Evolutionary conservation across 1,284 basidiomycete genomes (phyloP).

Genomic region (Stereum hirsutum): DNA sequence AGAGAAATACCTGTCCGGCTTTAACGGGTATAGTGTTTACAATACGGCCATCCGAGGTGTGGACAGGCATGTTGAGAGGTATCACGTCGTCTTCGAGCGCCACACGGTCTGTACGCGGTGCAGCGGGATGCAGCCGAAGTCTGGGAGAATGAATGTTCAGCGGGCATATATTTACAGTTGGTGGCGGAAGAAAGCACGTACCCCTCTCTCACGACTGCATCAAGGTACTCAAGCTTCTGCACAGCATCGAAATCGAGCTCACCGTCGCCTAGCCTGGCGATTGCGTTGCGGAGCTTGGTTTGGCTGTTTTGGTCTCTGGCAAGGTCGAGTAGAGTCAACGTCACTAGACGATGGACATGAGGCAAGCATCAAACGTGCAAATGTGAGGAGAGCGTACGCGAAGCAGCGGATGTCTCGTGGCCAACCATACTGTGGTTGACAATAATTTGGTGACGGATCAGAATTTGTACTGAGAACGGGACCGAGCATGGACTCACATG

Average conservation of each 20-base stretch:
- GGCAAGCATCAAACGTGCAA: too few species aligned
- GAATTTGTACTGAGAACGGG: too few species aligned
- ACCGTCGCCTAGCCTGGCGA: not conserved
- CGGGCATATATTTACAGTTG: not conserved
- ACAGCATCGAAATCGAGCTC: not conserved
- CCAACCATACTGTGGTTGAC: not conserved
- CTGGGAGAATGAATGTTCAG: slow-evolving; percentile 6
- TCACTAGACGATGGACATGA: too few species aligned
- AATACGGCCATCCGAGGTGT: slow-evolving; percentile 10
- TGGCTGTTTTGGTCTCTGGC: not conserved
- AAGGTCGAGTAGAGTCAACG: not conserved
- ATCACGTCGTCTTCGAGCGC: slow-evolving; percentile 14
- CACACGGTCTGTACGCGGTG: slow-evolving; percentile 14
- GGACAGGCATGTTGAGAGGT: slow-evolving; percentile 15
- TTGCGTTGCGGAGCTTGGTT: not conserved
- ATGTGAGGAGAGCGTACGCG: too few species aligned
- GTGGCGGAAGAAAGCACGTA: not conserved
- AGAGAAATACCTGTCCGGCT: slow-evolving; percentile 18
- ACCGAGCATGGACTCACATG: not conserved
- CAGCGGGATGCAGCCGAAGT: slow-evolving; percentile 14
- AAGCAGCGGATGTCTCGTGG: not conserved
- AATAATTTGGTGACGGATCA: too few species aligned
- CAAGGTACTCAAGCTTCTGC: not conserved
- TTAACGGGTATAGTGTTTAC: slow-evolving; percentile 11
- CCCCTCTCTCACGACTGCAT: not conserved